phyloP scores from a whole-genome alignment of 345 rosid genomes.

The Hirschfeldia incana region DNA sequence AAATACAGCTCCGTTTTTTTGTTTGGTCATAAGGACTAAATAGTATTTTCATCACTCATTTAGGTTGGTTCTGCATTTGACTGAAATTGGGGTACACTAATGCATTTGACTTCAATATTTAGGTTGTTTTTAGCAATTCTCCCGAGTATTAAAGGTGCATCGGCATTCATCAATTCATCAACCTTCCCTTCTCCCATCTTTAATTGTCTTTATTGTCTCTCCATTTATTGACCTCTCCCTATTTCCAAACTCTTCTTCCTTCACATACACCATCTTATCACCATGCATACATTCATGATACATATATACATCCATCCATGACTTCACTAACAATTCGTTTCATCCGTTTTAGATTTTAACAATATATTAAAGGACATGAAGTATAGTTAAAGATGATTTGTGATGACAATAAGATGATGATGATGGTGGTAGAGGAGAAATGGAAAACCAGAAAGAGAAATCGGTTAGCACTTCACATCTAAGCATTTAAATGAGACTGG shows the following conservation, averaged over 20 bases:
- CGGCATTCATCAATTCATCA: slow-evolving; percentile 44
- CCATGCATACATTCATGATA: slow-evolving; percentile 10
- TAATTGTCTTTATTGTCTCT: slow-evolving; percentile 39
- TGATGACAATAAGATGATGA: slow-evolving; percentile 12
- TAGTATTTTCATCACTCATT: no score
- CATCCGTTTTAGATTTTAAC: neutral
- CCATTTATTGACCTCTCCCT: slow-evolving; percentile 35
- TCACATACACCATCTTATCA: slow-evolving; percentile 11
- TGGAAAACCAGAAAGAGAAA: slow-evolving; percentile 22
- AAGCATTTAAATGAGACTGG: slow-evolving; percentile 40
- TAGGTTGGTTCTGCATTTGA: no score
- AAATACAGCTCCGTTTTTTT: no score
- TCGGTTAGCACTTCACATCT: slow-evolving; percentile 43
- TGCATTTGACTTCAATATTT: no score
- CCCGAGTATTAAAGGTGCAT: slow-evolving; percentile 43
- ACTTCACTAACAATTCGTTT: neutral
- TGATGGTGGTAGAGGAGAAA: slow-evolving; percentile 1
- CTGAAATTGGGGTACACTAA: no score
- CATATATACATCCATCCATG: neutral
- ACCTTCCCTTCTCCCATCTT: slow-evolving; percentile 36
- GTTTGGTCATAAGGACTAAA: no score
- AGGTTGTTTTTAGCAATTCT: no score
- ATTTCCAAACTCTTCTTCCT: slow-evolving; percentile 9
- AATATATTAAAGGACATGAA: slow-evolving; percentile 1
- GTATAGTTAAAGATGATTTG: neutral